phyloP scores from a whole-genome alignment of 2,329 filamentous ascomycete species.

The Clarireedia paspali region DNA sequence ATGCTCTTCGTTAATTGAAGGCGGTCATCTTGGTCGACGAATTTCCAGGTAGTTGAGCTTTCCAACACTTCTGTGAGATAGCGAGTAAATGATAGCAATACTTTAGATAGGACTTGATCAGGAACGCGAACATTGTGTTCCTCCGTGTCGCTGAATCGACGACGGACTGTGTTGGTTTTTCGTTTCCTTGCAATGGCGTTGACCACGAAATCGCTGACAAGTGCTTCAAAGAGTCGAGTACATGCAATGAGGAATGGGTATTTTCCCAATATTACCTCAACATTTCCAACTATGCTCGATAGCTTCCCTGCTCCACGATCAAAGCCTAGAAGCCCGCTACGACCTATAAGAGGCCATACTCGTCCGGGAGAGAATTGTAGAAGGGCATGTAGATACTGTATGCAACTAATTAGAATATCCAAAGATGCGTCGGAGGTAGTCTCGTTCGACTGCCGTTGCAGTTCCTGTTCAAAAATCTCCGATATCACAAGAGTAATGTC shows the following conservation, averaged over 20 bases:
- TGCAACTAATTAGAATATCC: conserved; percentile 59
- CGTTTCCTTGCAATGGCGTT: conserved; percentile 61
- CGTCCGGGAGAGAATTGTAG: conserved; percentile 68
- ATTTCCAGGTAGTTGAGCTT: conserved; percentile 80
- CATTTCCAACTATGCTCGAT: conserved; percentile 68
- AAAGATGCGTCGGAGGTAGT: conserved; percentile 39
- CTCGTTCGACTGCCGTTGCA: conserved; percentile 39
- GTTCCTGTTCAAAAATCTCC: conserved; percentile 71
- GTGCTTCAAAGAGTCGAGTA: conserved; percentile 62
- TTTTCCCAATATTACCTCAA: conserved; percentile 69
- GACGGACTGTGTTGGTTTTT: conserved; percentile 39
- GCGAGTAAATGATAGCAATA: conserved; percentile 65
- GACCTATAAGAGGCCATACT: conserved; percentile 82
- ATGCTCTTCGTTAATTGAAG: conserved; percentile 62
- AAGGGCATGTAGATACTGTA: conserved; percentile 72
- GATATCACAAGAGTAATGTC: conserved; percentile 79
- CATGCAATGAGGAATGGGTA: conserved; percentile 73
- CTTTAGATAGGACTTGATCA: conserved; percentile 66
- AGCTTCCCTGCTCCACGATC: conserved; percentile 69
- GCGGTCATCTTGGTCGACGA: conserved; percentile 59
- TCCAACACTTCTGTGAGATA: conserved; percentile 78
- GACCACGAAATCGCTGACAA: conserved; percentile 68
- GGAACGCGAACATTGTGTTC: conserved; percentile 65
- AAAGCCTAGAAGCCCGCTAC: conserved; percentile 71
- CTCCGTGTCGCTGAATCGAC: conserved; percentile 38